Base-by-base conservation (phyloP, 371 early-diverging fungal species). In the Parasitella parasitica region DNA sequence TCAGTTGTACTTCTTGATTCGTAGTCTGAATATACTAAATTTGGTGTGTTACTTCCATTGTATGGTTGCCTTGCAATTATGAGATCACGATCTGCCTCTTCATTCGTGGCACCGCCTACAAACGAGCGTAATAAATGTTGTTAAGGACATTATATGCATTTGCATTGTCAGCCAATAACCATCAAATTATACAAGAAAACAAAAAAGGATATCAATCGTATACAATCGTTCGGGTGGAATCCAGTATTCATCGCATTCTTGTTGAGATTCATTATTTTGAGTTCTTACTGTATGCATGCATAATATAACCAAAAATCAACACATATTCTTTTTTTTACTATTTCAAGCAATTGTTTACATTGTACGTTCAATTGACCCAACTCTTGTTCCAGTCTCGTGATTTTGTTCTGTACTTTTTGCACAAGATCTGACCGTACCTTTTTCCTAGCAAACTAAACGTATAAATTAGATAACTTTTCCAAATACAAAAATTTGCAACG, bases 171-270 rank as follows among this genome's bases (percentile, higher is more conserved):
- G 39, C 27, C 27, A 24, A 32, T 39, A n/a, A 27, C 32, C 22
- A 22, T 41, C 22, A 20, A 30, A 51, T 37, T 36, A 9, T 37
- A 32, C 18, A 51, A 18, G 6, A 30, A 24, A 16, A 48, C 35
- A 24, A 66, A 62, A 70, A 70, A 70, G 71, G 71, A 70, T 70
- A 70, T 70, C 67, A 67, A 70, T 70, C 57, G 63, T 39, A 59
- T 62, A 39, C 1, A 70, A 48, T 38, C 71, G 55, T 50, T 66
- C 71, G 16, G 71, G 71, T 56, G 71, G 71, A 36, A 67, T 57
- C 71, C 71, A 70, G n/a, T 43, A 43, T 43, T 66, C 67, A 32
- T 56, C 49, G 30, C 56, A 63, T 37, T 66, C 67, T 24, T 59
- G 35, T 30, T 55, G 46, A 35, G 53, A 41, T 54, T 59, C 36